A percentile compares a stretch with the other conserved stretches of the same genome.
phyloP scores from a whole-genome alignment of 805 yeast species.

The Candida nemodendra region DNA sequence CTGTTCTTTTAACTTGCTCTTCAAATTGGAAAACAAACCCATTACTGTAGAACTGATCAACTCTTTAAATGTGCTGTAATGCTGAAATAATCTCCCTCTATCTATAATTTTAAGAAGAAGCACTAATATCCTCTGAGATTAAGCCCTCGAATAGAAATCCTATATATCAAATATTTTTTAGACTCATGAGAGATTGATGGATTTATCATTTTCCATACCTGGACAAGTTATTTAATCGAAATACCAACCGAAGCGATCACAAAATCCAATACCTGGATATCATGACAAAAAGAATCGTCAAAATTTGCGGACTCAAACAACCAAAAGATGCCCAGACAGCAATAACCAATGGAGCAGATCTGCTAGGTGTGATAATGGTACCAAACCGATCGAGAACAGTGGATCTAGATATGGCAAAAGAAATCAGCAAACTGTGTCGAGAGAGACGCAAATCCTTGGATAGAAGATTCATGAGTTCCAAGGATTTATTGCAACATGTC shows the following conservation, averaged over 20 bases:
- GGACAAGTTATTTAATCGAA: too few relatives aligned
- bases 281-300: slow-evolving; percentile 46
- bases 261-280: background rate
- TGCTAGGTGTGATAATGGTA: slow-evolving; percentile 84
- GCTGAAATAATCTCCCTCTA: too few relatives aligned
- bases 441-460: slow-evolving; percentile 23
- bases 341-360: slow-evolving; percentile 65
- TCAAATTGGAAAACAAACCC: slow-evolving; percentile 23
- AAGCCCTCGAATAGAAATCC: too few relatives aligned
- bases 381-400: slow-evolving; percentile 79
- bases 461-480: slow-evolving; percentile 22
- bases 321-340: slow-evolving; percentile 71
- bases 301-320: slow-evolving; percentile 80
- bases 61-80: too few relatives aligned
- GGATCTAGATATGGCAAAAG: slow-evolving; percentile 41
- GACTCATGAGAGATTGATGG: too few relatives aligned
- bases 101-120: too few relatives aligned
- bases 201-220: too few relatives aligned
- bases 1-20: slow-evolving; percentile 9
- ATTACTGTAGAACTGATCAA: slow-evolving; percentile 11
- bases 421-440: slow-evolving; percentile 38
- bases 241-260: background rate
- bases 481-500: slow-evolving; percentile 24
- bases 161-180: too few relatives aligned
- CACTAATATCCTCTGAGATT: too few relatives aligned